Base-by-base conservation (phyloP, 2,329 filamentous ascomycete genomes). In the Pseudogymnoascus sp. region DNA sequence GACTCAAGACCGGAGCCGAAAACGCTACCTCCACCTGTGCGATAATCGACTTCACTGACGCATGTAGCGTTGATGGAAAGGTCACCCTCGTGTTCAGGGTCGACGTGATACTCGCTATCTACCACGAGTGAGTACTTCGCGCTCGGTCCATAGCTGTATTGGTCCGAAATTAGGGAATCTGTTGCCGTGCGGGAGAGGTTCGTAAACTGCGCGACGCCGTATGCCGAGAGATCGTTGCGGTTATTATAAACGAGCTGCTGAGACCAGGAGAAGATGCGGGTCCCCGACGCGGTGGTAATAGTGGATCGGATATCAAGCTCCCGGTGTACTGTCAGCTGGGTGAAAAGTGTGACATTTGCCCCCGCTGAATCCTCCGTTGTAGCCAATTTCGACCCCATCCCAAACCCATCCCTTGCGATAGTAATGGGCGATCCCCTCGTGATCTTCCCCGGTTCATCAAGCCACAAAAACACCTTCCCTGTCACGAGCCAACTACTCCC, bases 381-480 rank as follows among this genome's bases (percentile, higher is more conserved):
- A 3, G 69, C 66, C 49, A 83, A 83, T 2, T 77, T 78, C n/a
- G 87, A 71, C 1, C 71, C 64, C 63, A 88, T 80, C 2, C 69
- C 70, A 0, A 85, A 83, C 0, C 63, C 74, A 39, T 63, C 68
- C 43, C 63, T 66, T 4, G 67, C 61, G 12, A 78, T 65, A 1
- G 38, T 70, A 1, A 77, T 77, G 10, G 70, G 52, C 1, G 68
- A 72, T 11, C 81, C 83, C 1, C 80, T 85, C 0, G 84, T 86
- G 61, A 83, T 71, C 16, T 78, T 80, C 7, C 72, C 75, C 6
- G 72, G 70, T 2, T 74, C 66, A 4, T 87, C 85, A 0, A 87
- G 78, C 84, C 89, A 94, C n/a, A 92, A 68, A 71, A 94, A 93
- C 10, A 93, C 78, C 73, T 92, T 94, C 39, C 89, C 90, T 0